Conservation (phyloP, 2,329 filamentous ascomycete genomes). For the Mycocentrospora acerina region DNA sequence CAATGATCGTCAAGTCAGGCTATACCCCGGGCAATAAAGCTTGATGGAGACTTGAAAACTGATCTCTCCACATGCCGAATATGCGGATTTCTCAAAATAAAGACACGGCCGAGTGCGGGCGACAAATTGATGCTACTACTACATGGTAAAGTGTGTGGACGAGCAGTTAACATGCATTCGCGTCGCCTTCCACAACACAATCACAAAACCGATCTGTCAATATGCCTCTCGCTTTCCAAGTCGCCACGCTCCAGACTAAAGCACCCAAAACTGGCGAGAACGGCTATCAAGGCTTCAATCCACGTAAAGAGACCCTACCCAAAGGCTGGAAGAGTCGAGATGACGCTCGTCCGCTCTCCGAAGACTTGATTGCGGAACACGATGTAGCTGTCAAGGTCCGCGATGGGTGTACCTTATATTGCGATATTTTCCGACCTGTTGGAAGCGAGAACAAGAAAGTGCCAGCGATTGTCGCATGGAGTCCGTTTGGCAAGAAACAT, state of each 20-base stretch:
- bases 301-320: conserved; percentile 7
- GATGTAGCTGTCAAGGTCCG: conserved; percentile 10
- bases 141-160: no score
- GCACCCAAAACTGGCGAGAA: conserved; percentile 10
- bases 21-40: no score
- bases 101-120: no score
- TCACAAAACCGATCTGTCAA: no score
- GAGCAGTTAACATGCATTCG: no score
- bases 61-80: no score
- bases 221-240: conserved; percentile 11
- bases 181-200: no score
- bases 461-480: conserved; percentile 48
- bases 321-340: conserved; percentile 8
- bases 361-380: conserved; percentile 9
- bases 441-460: conserved; percentile 26
- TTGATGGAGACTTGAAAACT: no score
- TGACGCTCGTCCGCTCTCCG: conserved; percentile 4
- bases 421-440: conserved; percentile 19
- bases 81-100: no score
- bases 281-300: no score
- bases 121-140: no score
- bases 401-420: conserved; percentile 9
- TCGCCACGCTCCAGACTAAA: conserved; percentile 8
- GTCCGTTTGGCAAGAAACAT: conserved; percentile 46
- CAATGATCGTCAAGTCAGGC: no score